phyloP scores from a whole-genome alignment of 139 green algal species.

The Diplosphaera chodatii region DNA sequence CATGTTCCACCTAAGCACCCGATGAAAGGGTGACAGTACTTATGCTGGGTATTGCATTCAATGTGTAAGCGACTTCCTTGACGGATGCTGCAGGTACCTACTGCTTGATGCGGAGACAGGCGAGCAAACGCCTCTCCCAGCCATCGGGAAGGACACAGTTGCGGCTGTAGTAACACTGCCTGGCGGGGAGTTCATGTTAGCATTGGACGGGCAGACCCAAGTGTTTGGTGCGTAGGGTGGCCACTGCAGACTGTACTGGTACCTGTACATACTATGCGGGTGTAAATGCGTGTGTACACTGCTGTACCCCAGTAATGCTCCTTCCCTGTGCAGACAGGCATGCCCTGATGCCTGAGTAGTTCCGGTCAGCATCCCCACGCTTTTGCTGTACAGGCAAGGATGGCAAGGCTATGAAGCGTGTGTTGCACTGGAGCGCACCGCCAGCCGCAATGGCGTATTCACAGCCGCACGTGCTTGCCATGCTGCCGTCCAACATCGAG shows the following conservation, averaged over 20 bases:
- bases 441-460: constrained; percentile 33
- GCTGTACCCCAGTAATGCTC: too few species aligned
- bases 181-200: constrained; percentile 29
- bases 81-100: constrained; percentile 12
- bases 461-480: constrained; percentile 43
- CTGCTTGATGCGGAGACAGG: constrained; percentile 27
- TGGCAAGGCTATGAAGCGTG: constrained; percentile 22
- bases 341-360: too few species aligned
- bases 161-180: background rate
- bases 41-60: too few species aligned
- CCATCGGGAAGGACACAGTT: background rate
- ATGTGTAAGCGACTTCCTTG: too few species aligned
- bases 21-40: too few species aligned
- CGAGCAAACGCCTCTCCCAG: constrained; percentile 21
- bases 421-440: constrained; percentile 33
- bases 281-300: too few species aligned
- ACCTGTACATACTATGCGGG: too few species aligned
- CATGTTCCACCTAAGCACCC: too few species aligned
- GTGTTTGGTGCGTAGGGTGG: constrained; percentile 26
- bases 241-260: too few species aligned
- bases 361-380: too few species aligned
- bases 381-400: constrained; percentile 8
- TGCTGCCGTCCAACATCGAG: constrained; percentile 43
- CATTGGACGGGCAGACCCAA: constrained; percentile 35
- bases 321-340: too few species aligned